phyloP scores from a whole-genome alignment of 257 asterid genomes.

The Paraleonurus japonicus region DNA sequence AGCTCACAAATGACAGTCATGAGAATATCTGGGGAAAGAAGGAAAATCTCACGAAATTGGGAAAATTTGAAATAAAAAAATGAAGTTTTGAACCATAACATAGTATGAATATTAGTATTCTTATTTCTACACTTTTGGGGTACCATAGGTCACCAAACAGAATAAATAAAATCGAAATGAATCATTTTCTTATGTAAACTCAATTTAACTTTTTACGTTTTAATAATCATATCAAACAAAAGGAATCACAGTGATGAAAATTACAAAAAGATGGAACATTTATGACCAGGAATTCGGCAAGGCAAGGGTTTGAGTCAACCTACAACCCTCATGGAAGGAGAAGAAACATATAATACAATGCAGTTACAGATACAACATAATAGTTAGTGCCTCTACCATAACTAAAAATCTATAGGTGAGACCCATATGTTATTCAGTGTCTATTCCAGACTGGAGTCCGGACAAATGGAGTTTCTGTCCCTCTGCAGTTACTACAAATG shows the following conservation, averaged over 20 bases:
- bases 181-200: background rate
- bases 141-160: constrained; percentile 10
- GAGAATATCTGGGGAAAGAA: background rate
- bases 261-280: background rate
- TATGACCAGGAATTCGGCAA: background rate
- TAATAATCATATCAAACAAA: constrained; percentile 10
- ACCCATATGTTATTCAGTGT: too few species aligned
- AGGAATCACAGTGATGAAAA: background rate
- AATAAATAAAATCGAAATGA: background rate
- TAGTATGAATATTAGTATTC: background rate
- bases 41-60: constrained; percentile 1
- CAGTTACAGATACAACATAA: too few species aligned
- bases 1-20: background rate
- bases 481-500: background rate
- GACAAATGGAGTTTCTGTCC: background rate
- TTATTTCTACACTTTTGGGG: constrained; percentile 3
- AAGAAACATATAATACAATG: background rate
- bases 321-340: background rate
- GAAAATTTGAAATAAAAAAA: background rate
- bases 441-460: background rate
- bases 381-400: too few species aligned
- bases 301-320: background rate
- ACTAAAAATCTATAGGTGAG: too few species aligned
- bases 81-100: background rate
- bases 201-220: background rate